phyloP scores from a whole-genome alignment of 2,329 filamentous ascomycete genomes.

The Trichoderma asperellum region DNA sequence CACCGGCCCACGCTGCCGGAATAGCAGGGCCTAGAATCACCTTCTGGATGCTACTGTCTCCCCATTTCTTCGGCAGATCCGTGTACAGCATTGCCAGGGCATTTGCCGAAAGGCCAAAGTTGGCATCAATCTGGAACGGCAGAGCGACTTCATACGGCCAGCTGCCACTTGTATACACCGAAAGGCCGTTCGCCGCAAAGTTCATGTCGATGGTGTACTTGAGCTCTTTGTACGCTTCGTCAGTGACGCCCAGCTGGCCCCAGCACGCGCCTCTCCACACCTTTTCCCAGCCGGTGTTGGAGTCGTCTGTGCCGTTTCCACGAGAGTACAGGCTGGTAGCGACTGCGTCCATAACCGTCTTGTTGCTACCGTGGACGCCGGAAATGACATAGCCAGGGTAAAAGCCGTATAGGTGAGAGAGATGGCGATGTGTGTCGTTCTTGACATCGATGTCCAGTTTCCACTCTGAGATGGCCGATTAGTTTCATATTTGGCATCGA shows the following conservation, averaged over 20 bases:
- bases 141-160: constrained; percentile 25
- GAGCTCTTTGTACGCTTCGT: constrained; percentile 52
- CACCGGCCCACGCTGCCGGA: constrained; percentile 27
- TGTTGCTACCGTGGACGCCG: constrained; percentile 43
- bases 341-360: constrained; percentile 50
- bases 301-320: constrained; percentile 51
- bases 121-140: constrained; percentile 40
- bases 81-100: constrained; percentile 26
- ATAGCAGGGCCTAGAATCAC: constrained; percentile 27
- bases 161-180: constrained; percentile 15
- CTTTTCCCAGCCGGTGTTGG: constrained; percentile 62
- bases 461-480: constrained; percentile 6
- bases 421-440: constrained; percentile 42
- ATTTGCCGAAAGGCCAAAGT: constrained; percentile 34
- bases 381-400: constrained; percentile 57
- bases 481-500: background rate
- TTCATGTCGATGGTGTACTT: constrained; percentile 54
- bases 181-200: constrained; percentile 40
- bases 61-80: constrained; percentile 15
- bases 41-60: constrained; percentile 17
- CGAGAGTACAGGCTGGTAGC: constrained; percentile 51
- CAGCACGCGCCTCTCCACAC: constrained; percentile 62
- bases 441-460: constrained; percentile 25
- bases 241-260: constrained; percentile 57
- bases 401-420: constrained; percentile 61